A percentile compares a stretch with the other conserved stretches of the same genome.
Evolutionary conservation across 192 early-diverging fungal genomes (phyloP).

Genomic region (Coemansia sp.): DNA sequence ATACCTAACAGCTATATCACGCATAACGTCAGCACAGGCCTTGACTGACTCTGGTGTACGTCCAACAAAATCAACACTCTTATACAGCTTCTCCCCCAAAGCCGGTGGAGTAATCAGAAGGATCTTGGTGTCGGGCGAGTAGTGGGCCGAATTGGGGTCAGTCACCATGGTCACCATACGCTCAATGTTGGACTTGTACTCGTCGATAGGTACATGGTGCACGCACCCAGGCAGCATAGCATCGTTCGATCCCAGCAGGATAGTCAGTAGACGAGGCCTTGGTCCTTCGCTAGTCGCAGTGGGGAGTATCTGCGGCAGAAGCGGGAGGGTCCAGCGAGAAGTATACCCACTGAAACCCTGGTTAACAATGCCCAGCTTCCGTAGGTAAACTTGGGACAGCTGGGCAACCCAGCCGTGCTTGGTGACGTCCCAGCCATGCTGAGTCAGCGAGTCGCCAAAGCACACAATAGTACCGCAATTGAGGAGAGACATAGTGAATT

Average conservation of each 20-base stretch:
- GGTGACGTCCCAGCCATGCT: conserved; percentile 43
- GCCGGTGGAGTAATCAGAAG: conserved; percentile 45
- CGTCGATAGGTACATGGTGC: conserved; percentile 38
- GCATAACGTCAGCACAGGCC: conserved; percentile 26
- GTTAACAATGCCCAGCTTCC: conserved; percentile 39
- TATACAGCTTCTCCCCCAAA: conserved; percentile 22
- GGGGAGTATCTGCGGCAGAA: conserved; percentile 24
- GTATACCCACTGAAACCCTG: conserved; percentile 46
- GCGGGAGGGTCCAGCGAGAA: conserved; percentile 14
- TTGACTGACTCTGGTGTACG: conserved; percentile 4
- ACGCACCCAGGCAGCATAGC: conserved; percentile 16
- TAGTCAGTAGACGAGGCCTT: conserved; percentile 18
- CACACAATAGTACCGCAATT: conserved; percentile 20
- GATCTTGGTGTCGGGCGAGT: conserved; percentile 16
- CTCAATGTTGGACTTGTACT: conserved; percentile 25
- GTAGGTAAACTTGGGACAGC: conserved; percentile 27
- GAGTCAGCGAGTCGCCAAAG: conserved; percentile 48
- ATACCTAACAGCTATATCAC: conserved; percentile 3
- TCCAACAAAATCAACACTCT: neutral
- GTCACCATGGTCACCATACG: conserved; percentile 11
- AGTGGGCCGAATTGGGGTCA: neutral
- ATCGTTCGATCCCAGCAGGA: conserved; percentile 48
- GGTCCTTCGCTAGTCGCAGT: neutral
- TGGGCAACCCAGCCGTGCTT: conserved; percentile 47
- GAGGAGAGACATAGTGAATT: conserved; percentile 1